Evolutionary conservation across 352 stramenopile genomes (phyloP), one percentile per base, ranked within the genome.

Genomic region (Phytophthora ohioensis): DNA sequence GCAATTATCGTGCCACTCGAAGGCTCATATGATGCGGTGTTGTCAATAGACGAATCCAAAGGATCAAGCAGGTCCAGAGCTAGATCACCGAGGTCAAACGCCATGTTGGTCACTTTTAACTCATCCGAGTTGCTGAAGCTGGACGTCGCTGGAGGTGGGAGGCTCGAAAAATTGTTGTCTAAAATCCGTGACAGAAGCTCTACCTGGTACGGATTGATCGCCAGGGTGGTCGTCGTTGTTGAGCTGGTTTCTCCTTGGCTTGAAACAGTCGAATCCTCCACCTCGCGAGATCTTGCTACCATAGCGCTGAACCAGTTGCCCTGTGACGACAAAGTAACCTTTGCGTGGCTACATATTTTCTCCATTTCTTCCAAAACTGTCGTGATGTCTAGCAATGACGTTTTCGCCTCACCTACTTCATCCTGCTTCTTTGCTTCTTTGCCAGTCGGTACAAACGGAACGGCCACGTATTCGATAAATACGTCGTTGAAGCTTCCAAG

Each of bases 161-260:
- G 46, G 9, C 65, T 66, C 13, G 60, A 70, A 60, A 92, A 82
- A 56, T 93, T 92, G 46, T 92, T 85, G 32, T 88, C 74, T 2
- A 85, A 41, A 41, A 93, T 73, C 27, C 86, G 87, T n/a, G 71
- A 70, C 8, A 92, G 52, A 12, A 93, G 69, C 57, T 92, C 81
- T 3, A 93, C 57, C 38, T 93, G 85, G 32, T 87, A 81, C 7
- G 82, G 77, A 63, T 93, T 87, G 2, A 91, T 51, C 1, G 76
- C 61, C 13, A 91, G 49, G 8, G 17, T 71, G 3, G 48, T 54
- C 27, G n/a, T 34, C n/a, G 15, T 12, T 30, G 0, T 65, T 5
- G 11, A 10, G 34, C 1, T 11, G 17, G 15, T 17, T 58, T 36
- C 47, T 36, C 43, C 39, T 66, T 56, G 36, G 27, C 8, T 27